phyloP scores from a whole-genome alignment of 2,329 filamentous ascomycete genomes.

The Hypoxylon sp. region DNA sequence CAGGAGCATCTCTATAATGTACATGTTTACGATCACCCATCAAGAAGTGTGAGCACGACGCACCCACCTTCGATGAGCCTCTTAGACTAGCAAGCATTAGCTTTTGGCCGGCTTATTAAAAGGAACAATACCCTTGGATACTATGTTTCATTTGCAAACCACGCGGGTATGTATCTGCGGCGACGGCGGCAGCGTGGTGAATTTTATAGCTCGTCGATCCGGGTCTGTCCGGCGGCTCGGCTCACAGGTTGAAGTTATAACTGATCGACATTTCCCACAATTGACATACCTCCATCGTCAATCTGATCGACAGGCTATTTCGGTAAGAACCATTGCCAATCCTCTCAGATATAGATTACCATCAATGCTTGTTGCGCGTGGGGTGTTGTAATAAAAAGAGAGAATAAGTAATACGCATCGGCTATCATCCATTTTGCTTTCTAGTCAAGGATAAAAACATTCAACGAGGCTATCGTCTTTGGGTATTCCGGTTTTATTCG shows the following conservation, averaged over 20 bases:
- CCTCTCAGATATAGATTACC: constrained; percentile 25
- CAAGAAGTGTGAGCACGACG: not conserved
- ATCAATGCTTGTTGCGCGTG: constrained; percentile 32
- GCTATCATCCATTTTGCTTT: constrained; percentile 21
- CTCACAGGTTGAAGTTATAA: constrained; percentile 21
- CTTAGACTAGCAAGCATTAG: constrained; percentile 17
- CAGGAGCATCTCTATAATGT: constrained; percentile 10
- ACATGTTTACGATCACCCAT: constrained; percentile 1
- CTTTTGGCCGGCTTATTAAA: constrained; percentile 9
- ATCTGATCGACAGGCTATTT: constrained; percentile 39
- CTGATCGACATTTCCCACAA: constrained; percentile 36
- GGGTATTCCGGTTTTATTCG: constrained; percentile 7
- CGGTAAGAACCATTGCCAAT: constrained; percentile 31
- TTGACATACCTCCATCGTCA: constrained; percentile 30
- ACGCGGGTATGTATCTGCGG: constrained; percentile 4
- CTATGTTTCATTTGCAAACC: constrained; percentile 21
- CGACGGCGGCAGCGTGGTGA: constrained; percentile 14
- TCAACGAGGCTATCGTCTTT: constrained; percentile 12
- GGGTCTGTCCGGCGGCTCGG: constrained; percentile 40
- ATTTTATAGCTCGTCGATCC: constrained; percentile 34
- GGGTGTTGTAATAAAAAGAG: constrained; percentile 23
- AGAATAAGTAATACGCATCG: constrained; percentile 5
- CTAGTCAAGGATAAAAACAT: constrained; percentile 12
- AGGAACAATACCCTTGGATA: constrained; percentile 16
- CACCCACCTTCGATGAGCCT: constrained; percentile 3